These are phyloP conservation scores for Pistacia atlantica DNA, from an alignment of 345 rosid genomes.

Conservation along the genomic window DNA sequence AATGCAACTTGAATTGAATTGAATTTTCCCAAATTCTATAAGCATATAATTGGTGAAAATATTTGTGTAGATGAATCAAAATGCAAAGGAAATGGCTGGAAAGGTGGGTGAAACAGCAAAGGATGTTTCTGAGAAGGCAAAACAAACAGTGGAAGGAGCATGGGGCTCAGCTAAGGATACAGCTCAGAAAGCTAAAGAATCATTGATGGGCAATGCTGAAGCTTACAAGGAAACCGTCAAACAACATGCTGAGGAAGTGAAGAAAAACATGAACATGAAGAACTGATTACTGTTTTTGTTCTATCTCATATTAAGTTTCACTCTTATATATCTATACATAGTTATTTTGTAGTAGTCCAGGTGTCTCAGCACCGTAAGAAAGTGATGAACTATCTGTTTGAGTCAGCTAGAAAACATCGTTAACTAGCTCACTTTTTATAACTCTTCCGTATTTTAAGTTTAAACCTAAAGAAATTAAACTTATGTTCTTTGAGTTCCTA, in stretches of 20 bases:
- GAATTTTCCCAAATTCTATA: not conserved
- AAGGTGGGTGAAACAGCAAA: conserved; percentile 20
- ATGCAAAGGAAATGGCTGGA: conserved; percentile 13
- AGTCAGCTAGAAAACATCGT: too few relatives aligned
- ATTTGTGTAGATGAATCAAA: conserved; percentile 15
- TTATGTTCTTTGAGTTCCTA: too few relatives aligned
- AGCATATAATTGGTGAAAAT: not conserved
- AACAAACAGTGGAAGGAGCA: conserved; percentile 26
- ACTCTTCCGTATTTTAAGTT: too few relatives aligned
- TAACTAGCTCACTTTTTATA: too few relatives aligned
- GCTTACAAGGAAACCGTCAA: conserved; percentile 33
- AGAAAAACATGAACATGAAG: conserved; percentile 41
- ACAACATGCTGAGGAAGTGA: conserved; percentile 39
- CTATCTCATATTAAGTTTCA: too few relatives aligned
- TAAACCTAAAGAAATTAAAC: too few relatives aligned
- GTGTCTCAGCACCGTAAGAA: too few relatives aligned
- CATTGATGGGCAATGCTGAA: conserved; percentile 26
- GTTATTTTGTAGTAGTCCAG: too few relatives aligned
- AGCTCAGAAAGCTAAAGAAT: conserved; percentile 35
- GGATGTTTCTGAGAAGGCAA: conserved; percentile 27
- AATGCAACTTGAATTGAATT: too few relatives aligned
- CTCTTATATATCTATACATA: too few relatives aligned
- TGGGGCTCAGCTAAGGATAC: conserved; percentile 40
- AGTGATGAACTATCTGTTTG: too few relatives aligned
- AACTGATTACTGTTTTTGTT: not conserved